Base-by-base conservation (phyloP, 202 grass and related monocot species). In the Schoenoplectus tabernaemontani region DNA sequence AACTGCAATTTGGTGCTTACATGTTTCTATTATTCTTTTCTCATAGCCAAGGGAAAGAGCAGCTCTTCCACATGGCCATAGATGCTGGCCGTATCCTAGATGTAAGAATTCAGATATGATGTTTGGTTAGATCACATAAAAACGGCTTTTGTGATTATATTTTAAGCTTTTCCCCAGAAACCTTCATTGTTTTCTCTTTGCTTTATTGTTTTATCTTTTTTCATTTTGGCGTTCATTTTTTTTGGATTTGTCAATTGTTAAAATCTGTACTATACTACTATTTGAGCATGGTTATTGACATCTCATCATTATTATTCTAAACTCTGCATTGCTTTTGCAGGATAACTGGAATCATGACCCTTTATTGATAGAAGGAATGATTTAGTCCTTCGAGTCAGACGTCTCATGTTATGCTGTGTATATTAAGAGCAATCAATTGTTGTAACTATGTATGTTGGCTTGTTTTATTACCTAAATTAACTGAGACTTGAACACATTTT, bases 11-110 rank as follows among this genome's bases (percentile, higher is more conserved):
- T 73, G 68, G 44, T 73, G 17, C 6, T 51, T 7, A 73, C 15
- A 16, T 51, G 4, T 5, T 50, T 2, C 26, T 63, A 17, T 56
- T 58, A 12, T 57, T 28, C 79, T 17, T 34, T 83, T 36, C 28
- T 11, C 82, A 71, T 64, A 90, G 88, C 64, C 58, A 81, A 72
- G 60, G 16, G 80, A 92, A 81, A 83, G 75, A 46, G 10, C 48
- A 71, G 58, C 77, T 82, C 64, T 3, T 4, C 43, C 37, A 30
- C 75, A 56, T 64, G 62, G 61, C 15, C 33, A 83, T 54, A 66
- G 79, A 71, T 81, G 56, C 68, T 77, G 79, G 23, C 68, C 78
- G 68, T 81, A 57, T 60, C n/a, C 71, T 57, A 87, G 68, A 85
- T 91, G 87, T 85, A 87, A 67, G 69, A 26, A n/a, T 73, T 16